Evolutionary conservation across 2,329 filamentous ascomycete genomes (phyloP), one percentile per base, ranked within the genome.

Genomic region (Pseudodiploospora longispora): DNA sequence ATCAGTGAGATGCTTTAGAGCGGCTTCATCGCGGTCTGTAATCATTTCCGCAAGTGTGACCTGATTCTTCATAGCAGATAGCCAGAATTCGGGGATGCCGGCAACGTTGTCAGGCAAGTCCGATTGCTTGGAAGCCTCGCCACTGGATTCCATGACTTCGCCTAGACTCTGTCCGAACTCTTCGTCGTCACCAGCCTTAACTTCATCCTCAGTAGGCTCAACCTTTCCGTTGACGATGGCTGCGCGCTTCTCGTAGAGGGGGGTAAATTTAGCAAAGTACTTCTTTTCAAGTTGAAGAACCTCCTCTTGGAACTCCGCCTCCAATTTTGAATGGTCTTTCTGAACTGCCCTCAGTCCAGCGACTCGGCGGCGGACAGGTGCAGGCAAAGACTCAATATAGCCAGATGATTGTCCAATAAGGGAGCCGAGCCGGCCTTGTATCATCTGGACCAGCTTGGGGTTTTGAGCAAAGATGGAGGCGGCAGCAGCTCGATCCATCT

Each of bases 1-100:
- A 64, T 98, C 91, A 54, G 78, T 83, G 46, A 98, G 76, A 62
- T 84, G 77, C 72, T 94, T 95, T 47, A 98, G 83, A 42, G 90
- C 93, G 55, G 80, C 82, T 78, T 98, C 93, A 63, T 98, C 93
- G 53, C 89, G 86, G 59, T 97, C 93, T 59, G 93, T 98, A 65
- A 98, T 96, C 81, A 96, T 95, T 71, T 98, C 94, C 45, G 91
- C 88, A 45, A 98, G 82, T 30, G 90, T 95, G 59, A 93, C 81
- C 67, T 96, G 91, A 76, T 98, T 98, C 80, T 98, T 98, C 91
- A 98, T 97, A 57, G 94, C 91, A 50, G 91, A 96, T 41, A 98
- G 78, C 93, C 93, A 98, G 78, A 98, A 98, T 71, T 98, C 93
- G 51, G 93, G 93, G 51, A 98, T 96, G 67, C 93, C 93, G 59